Conservation (phyloP, 192 early-diverging fungal species). For the Mortierella claussenii region DNA sequence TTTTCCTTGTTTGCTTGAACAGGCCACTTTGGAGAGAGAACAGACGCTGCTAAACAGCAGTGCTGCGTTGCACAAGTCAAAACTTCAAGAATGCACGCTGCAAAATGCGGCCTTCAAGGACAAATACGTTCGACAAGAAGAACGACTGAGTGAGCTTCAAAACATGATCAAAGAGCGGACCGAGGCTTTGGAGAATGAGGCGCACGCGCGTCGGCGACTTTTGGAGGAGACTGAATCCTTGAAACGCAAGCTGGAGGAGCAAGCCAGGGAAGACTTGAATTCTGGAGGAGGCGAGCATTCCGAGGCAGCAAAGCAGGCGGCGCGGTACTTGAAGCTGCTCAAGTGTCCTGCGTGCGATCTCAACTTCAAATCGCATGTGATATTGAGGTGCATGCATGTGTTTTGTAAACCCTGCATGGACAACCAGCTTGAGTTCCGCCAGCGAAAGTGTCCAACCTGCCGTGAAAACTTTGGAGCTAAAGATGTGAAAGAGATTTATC, state of each 20-base stretch:
- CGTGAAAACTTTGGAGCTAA: conserved; percentile 82
- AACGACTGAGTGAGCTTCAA: conserved; percentile 49
- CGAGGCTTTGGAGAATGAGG: conserved; percentile 65
- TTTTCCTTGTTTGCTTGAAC: neutral
- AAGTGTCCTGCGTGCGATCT: conserved; percentile 90
- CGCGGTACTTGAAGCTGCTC: conserved; percentile 74
- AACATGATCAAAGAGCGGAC: conserved; percentile 73
- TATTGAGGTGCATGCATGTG: conserved; percentile 93
- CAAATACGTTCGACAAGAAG: conserved; percentile 40
- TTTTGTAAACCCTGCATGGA: conserved; percentile 96
- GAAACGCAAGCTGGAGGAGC: conserved; percentile 65
- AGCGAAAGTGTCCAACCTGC: conserved; percentile 93
- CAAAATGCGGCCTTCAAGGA: conserved; percentile 48
- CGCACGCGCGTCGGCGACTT: conserved; percentile 66
- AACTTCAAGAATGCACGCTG: conserved; percentile 37
- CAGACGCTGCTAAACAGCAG: conserved; percentile 36
- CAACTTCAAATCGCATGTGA: conserved; percentile 87
- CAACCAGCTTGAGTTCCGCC: conserved; percentile 81
- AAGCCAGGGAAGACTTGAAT: conserved; percentile 41
- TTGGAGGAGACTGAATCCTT: conserved; percentile 72
- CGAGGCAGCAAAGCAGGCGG: conserved; percentile 29
- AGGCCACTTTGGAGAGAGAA: conserved; percentile 46
- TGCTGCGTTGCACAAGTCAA: conserved; percentile 31
- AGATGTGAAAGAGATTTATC: conserved; percentile 84
- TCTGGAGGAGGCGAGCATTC: conserved; percentile 16